Evolutionary conservation across 768 basidiomycete genomes (phyloP), one percentile per base, ranked within the genome.

Genomic region (Boletus rex-veris): DNA sequence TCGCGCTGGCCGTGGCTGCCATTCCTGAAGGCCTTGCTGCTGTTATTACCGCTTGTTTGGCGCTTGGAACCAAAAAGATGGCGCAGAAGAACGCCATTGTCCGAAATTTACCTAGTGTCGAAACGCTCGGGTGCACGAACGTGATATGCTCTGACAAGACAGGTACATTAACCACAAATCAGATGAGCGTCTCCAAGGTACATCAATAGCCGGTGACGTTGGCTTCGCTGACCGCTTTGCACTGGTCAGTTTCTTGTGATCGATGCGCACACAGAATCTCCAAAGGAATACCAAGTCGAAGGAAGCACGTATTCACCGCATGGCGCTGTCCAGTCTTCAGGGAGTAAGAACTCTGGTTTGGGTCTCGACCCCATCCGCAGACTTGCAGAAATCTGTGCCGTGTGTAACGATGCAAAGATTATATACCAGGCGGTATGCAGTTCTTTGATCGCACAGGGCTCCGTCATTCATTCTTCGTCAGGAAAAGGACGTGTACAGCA

Each of bases 131-230:
- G 1, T 95, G 94, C 75, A 97, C 95, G 40, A 98, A 97, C 67
- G 93, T 99, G 45, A 98, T 99, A 61, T 99, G 96, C 71, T 95
- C 93, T 4, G 96, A 99, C 75, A 99, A 99, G 79, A 99, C 96
- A 24, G 95, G 95, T 45, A 95, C 93, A 33, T 67, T 97, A 64
- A 97, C 94, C 10, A 97, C 93, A 14, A 97, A 92, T 72, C 96
- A 98, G 69, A 98, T 98, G 96, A 90, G 92, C 63, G 91, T 98
- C 21, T 88, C 91, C 31, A 82, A 77, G 72, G 87, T 90, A 70
- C 51, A 77, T 72, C 36, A 43, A 30, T 37, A 21, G 1, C 8
- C 28, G 3, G 4, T 35, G 41, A 37, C 35, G 47, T 19, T 52
- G 48, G 43, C 37, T 54, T 52, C 30, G 36, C 52, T 58, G 33